Conservation (phyloP, 345 rosid genomes). For the Eucalyptus camaldulensis region DNA sequence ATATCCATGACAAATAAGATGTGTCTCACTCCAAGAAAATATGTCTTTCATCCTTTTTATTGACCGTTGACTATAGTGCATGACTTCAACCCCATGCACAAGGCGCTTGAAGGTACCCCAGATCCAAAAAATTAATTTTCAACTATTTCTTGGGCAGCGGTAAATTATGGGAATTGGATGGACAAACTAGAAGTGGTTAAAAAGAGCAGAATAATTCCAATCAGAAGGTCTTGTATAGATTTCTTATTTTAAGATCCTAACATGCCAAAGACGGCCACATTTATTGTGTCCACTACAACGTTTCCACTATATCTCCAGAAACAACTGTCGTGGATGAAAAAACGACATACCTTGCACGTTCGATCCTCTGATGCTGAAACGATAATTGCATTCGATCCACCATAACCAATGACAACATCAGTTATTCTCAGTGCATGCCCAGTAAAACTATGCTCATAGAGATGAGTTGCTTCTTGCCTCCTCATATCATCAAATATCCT, state of each 20-base stretch:
- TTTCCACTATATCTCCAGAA: not conserved
- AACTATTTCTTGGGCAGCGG: not conserved
- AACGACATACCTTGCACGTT: conserved; percentile 55
- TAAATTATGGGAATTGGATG: not conserved
- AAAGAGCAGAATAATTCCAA: not conserved
- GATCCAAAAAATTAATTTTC: not conserved
- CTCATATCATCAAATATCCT: conserved; percentile 67
- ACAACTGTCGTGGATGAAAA: not conserved
- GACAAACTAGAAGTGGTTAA: not conserved
- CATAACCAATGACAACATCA: conserved; percentile 54
- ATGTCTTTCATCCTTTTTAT: not conserved
- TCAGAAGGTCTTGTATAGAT: not conserved
- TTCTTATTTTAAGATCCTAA: not conserved
- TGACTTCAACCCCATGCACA: not conserved
- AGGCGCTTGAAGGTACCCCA: not conserved
- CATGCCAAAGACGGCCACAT: not conserved
- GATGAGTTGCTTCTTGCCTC: conserved; percentile 37
- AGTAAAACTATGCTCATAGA: conserved; percentile 40
- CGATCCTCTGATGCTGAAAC: conserved; percentile 79
- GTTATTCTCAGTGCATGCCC: conserved; percentile 50
- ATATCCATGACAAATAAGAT: not conserved
- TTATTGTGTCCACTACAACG: not conserved
- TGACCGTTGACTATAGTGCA: not conserved
- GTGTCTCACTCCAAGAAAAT: not conserved
- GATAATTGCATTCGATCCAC: conserved; percentile 61